A percentile compares a stretch with the other conserved stretches of the same genome.
These are phyloP conservation scores for Geotrichum candidum DNA, from an alignment of 1,139 yeast species.

Conservation along the genomic window DNA sequence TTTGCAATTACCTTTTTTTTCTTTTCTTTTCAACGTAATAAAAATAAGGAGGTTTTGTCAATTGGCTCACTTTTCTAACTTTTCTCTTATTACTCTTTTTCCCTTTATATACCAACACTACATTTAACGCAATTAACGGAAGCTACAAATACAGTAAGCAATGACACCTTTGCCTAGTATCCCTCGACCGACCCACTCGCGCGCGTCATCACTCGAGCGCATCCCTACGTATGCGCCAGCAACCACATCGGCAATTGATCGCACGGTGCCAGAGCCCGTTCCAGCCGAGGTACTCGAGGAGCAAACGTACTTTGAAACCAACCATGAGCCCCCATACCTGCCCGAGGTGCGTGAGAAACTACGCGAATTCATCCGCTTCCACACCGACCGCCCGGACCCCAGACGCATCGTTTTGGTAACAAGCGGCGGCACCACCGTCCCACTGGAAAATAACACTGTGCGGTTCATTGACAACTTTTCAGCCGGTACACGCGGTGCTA, in stretches of 20 bases:
- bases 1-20: too few species aligned
- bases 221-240: constrained; percentile 66
- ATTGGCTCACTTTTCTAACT: too few species aligned
- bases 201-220: constrained; percentile 10
- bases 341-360: constrained; percentile 54
- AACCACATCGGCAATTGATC: constrained; percentile 67
- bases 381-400: constrained; percentile 17
- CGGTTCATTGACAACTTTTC: constrained; percentile 93
- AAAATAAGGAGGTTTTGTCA: too few species aligned
- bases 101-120: too few species aligned
- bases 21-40: too few species aligned
- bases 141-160: too few species aligned
- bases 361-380: constrained; percentile 49
- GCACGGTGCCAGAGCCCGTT: constrained; percentile 68
- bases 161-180: background rate
- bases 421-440: constrained; percentile 95
- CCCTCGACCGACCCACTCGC: background rate
- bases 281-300: constrained; percentile 73
- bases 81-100: too few species aligned
- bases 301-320: constrained; percentile 63
- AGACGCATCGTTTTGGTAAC: constrained; percentile 33
- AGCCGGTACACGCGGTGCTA: constrained; percentile 97
- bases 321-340: constrained; percentile 69
- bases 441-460: constrained; percentile 92
- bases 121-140: too few species aligned